phyloP scores from a whole-genome alignment of 2,329 filamentous ascomycete species.

The Lachnellula subtilissima region DNA sequence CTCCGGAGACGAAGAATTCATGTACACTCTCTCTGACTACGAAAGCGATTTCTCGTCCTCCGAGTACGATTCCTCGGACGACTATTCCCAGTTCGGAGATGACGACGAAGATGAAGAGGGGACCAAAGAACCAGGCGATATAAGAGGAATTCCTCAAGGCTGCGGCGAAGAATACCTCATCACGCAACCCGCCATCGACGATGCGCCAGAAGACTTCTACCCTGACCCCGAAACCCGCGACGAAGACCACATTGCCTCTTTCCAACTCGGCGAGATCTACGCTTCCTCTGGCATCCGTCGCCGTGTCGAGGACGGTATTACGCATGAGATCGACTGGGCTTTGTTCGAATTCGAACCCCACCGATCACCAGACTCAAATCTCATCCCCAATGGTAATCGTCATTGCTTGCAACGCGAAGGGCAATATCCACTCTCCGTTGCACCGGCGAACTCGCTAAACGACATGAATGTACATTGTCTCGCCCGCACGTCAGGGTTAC shows the following conservation, averaged over 20 bases:
- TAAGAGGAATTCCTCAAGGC: conserved; percentile 69
- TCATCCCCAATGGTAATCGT: conserved; percentile 46
- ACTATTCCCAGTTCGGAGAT: conserved; percentile 32
- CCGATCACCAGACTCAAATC: conserved; percentile 67
- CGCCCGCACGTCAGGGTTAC: conserved; percentile 79
- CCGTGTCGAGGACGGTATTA: conserved; percentile 62
- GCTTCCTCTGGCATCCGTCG: conserved; percentile 86
- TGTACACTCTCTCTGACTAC: conserved; percentile 58
- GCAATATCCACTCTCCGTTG: conserved; percentile 52
- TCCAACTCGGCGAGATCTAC: conserved; percentile 76
- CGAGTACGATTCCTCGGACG: conserved; percentile 34
- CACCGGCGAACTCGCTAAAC: conserved; percentile 57
- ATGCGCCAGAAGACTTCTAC: conserved; percentile 80
- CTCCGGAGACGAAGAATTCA: conserved; percentile 46
- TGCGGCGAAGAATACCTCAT: conserved; percentile 75
- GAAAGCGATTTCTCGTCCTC: conserved; percentile 46
- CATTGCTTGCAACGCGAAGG: conserved; percentile 39
- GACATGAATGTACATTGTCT: conserved; percentile 81
- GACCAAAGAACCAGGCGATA: conserved; percentile 60
- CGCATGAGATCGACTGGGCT: conserved; percentile 95
- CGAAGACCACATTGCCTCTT: conserved; percentile 77
- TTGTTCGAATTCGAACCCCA: conserved; percentile 74
- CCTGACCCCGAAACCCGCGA: conserved; percentile 64
- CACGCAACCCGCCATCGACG: conserved; percentile 87
- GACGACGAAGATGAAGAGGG: conserved; percentile 47